Conservation (phyloP, 2,329 filamentous ascomycete genomes). For the Aspergillus udagawae region DNA sequence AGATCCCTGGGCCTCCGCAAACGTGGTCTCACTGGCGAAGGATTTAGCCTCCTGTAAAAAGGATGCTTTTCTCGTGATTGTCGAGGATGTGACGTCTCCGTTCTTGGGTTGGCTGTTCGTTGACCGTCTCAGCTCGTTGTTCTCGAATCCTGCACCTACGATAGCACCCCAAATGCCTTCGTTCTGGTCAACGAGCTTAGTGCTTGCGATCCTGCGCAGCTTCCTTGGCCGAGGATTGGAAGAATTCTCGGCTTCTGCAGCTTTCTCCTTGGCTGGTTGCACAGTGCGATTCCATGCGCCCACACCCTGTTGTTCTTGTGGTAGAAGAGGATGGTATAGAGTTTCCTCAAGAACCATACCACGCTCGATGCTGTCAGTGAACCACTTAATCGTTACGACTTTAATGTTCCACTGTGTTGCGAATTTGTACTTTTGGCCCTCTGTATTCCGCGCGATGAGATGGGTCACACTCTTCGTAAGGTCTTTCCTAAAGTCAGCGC, state of each 20-base stretch:
- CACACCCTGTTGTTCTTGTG: slow-evolving; percentile 66
- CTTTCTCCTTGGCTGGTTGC: slow-evolving; percentile 19
- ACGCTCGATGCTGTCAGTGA: slow-evolving; percentile 74
- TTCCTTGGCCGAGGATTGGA: slow-evolving; percentile 67
- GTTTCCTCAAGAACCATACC: slow-evolving; percentile 88
- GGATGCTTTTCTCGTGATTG: slow-evolving; percentile 16
- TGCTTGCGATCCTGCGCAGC: slow-evolving; percentile 80
- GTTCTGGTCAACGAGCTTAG: slow-evolving; percentile 73
- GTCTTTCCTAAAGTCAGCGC: slow-evolving; percentile 82
- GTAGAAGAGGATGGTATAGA: slow-evolving; percentile 74
- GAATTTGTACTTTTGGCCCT: slow-evolving; percentile 85
- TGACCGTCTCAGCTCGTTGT: slow-evolving; percentile 21
- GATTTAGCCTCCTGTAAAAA: slow-evolving; percentile 32
- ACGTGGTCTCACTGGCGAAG: slow-evolving; percentile 36
- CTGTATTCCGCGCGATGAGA: slow-evolving; percentile 71
- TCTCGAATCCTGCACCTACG: slow-evolving; percentile 48
- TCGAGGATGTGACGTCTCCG: slow-evolving; percentile 11
- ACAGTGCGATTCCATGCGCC: slow-evolving; percentile 67
- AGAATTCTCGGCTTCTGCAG: slow-evolving; percentile 42
- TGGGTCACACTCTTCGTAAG: slow-evolving; percentile 83
- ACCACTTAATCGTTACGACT: slow-evolving; percentile 79
- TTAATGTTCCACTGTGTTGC: slow-evolving; percentile 79
- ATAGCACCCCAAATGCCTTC: slow-evolving; percentile 91
- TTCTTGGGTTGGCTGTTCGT: slow-evolving; percentile 24
- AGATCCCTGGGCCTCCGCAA: slow-evolving; percentile 24